phyloP scores from a whole-genome alignment of 2,329 filamentous ascomycete genomes.

The Aschersonia sp. region DNA sequence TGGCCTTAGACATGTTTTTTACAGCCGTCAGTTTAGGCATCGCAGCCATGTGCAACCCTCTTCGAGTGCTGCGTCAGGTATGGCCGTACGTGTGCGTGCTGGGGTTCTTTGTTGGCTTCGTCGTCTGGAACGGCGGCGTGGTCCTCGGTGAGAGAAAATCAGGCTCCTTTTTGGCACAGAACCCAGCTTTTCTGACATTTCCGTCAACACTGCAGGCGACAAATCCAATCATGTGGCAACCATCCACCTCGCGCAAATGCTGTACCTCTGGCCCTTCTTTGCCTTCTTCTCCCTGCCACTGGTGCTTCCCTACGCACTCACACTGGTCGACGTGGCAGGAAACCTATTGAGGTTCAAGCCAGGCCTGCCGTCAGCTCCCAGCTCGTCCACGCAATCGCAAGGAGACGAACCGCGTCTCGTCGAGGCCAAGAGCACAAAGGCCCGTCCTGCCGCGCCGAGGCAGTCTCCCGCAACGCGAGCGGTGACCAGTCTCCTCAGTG shows the following conservation, averaged over 20 bases:
- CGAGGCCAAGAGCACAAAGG: not conserved
- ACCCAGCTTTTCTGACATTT: no score
- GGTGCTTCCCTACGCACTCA: conserved; percentile 36
- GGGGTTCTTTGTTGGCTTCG: conserved; percentile 54
- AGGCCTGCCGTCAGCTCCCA: not conserved
- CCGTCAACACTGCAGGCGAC: conserved; percentile 43
- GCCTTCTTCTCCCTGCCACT: conserved; percentile 81
- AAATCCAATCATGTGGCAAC: conserved; percentile 89
- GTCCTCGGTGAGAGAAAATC: conserved; percentile 52
- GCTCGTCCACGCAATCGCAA: not conserved
- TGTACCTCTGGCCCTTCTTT: conserved; percentile 88
- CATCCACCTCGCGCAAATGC: conserved; percentile 78
- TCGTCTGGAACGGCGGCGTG: conserved; percentile 78
- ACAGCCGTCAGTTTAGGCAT: conserved; percentile 49
- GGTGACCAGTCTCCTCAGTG: conserved; percentile 10
- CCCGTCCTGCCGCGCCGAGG: conserved; percentile 1
- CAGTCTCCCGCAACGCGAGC: conserved; percentile 3
- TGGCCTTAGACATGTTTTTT: conserved; percentile 32
- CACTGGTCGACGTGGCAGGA: conserved; percentile 12
- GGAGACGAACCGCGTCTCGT: not conserved
- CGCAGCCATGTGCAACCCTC: conserved; percentile 35
- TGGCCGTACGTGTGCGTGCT: conserved; percentile 52
- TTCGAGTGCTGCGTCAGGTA: conserved; percentile 28
- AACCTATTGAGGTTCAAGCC: not conserved
- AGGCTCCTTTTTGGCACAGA: no score